Evolutionary conservation across 306 rosid genomes (phyloP).

Genomic region (Trifolium subterraneum): DNA sequence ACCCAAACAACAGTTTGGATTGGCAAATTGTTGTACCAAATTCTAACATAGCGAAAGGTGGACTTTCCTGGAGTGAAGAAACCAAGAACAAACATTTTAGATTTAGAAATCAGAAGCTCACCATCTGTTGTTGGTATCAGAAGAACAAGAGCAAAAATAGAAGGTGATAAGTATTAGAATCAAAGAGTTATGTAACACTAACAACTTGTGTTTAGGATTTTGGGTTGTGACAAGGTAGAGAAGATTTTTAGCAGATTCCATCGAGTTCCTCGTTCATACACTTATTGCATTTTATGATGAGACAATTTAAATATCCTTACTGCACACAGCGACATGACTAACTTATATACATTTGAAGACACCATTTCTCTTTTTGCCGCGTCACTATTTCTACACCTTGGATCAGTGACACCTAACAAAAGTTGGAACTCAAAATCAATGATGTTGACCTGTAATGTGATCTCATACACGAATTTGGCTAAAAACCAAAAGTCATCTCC

Average conservation of each 20-base stretch:
- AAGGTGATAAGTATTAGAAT: constrained; percentile 20
- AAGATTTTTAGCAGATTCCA: background rate
- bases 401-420: no score
- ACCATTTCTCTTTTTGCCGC: no score
- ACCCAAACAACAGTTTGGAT: constrained; percentile 57
- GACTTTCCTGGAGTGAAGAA: constrained; percentile 64
- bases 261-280: background rate
- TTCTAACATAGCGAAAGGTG: constrained; percentile 47
- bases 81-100: constrained; percentile 54
- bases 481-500: no score
- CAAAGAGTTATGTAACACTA: background rate
- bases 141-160: constrained; percentile 7
- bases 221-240: background rate
- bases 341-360: no score
- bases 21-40: constrained; percentile 55
- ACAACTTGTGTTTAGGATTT: background rate
- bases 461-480: no score
- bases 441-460: no score
- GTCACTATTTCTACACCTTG: background rate
- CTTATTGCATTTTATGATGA: background rate
- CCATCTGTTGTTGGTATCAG: constrained; percentile 43
- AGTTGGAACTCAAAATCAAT: no score
- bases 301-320: background rate
- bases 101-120: constrained; percentile 30
- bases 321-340: background rate